phyloP scores from a whole-genome alignment of 805 yeast genomes.

The Ogataea ganodermae region DNA sequence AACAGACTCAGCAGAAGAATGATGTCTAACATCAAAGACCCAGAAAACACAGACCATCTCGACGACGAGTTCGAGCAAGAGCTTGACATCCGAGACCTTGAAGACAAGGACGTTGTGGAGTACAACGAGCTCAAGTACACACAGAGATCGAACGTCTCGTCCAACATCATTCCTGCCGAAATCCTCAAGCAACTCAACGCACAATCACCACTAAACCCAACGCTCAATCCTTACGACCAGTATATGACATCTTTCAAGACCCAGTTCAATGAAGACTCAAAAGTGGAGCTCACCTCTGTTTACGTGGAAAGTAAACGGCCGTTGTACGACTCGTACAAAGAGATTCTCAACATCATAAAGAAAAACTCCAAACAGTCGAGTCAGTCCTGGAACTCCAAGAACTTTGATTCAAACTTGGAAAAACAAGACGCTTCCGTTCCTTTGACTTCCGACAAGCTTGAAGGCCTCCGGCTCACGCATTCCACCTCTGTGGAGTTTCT shows the following conservation, averaged over 20 bases:
- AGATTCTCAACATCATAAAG: constrained; percentile 50
- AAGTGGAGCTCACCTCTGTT: constrained; percentile 28
- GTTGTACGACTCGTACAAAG: constrained; percentile 45
- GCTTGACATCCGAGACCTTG: constrained; percentile 52
- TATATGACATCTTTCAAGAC: constrained; percentile 25
- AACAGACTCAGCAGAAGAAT: constrained; percentile 82
- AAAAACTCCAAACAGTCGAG: constrained; percentile 56
- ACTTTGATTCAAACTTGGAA: constrained; percentile 20
- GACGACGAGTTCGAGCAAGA: constrained; percentile 46
- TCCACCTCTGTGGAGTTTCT: constrained; percentile 75
- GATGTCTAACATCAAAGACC: constrained; percentile 56
- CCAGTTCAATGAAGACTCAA: constrained; percentile 22
- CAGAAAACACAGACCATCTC: constrained; percentile 36
- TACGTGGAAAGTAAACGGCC: constrained; percentile 33
- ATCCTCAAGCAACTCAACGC: constrained; percentile 17
- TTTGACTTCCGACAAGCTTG: constrained; percentile 33
- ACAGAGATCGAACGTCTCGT: constrained; percentile 30
- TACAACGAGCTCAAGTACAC: constrained; percentile 50
- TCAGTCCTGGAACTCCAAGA: constrained; percentile 42
- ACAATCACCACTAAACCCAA: constrained; percentile 33
- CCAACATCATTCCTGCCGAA: constrained; percentile 29
- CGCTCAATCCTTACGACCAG: constrained; percentile 28
- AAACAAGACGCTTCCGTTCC: constrained; percentile 36
- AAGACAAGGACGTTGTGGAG: constrained; percentile 46
- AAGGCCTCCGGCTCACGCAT: constrained; percentile 60